Evolutionary conservation across 1,284 basidiomycete genomes (phyloP), one percentile per base, ranked within the genome.

Genomic region (Sporisorium graminicola): DNA sequence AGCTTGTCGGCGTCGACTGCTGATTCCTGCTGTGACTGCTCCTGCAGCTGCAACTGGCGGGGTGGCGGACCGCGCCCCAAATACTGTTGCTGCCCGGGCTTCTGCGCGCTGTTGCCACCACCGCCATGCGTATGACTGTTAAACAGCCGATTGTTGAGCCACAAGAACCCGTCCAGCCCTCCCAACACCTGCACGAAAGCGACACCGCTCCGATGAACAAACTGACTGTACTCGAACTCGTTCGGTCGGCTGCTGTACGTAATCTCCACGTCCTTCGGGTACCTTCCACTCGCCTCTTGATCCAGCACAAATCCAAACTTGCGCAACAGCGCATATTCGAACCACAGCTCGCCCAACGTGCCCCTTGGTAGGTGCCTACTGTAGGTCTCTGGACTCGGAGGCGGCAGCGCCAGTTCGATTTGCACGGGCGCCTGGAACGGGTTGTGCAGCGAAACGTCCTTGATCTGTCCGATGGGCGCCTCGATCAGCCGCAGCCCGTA

Each of bases 401-500:
- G 84, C n/a, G 78, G 62, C 2, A 84, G 60, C 13, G 82, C 75
- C 18, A 85, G 46, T 44, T 67, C 62, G 56, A 85, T 85, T 50
- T 74, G 80, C n/a, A 83, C 55, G 2, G 84, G 80, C 5, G 83
- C 75, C 55, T 81, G 80, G 63, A 85, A 85, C 7, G 84, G 83
- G 35, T 83, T 84, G 78, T 85, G 82, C 55, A 64, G 58, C 29
- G 76, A 55, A 0, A 83, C 80, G 55, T 85, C 83, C 58, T 80
- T 83, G 71, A 85, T 84, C 75, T 85, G 84, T 1, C 75, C 82
- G 50, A 85, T 84, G 12, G 84, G 84, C n/a, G 84, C 84, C 44
- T 98, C 96, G 52, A 98, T 93, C 10, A 98, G 90, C 78, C 92
- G 93, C 61, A 99, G 88, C 1, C 96, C 96, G 77, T 95, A 95